These are phyloP conservation scores for Otatea glauca DNA, from an alignment of 176 grass and related monocot species.

Conservation along the genomic window DNA sequence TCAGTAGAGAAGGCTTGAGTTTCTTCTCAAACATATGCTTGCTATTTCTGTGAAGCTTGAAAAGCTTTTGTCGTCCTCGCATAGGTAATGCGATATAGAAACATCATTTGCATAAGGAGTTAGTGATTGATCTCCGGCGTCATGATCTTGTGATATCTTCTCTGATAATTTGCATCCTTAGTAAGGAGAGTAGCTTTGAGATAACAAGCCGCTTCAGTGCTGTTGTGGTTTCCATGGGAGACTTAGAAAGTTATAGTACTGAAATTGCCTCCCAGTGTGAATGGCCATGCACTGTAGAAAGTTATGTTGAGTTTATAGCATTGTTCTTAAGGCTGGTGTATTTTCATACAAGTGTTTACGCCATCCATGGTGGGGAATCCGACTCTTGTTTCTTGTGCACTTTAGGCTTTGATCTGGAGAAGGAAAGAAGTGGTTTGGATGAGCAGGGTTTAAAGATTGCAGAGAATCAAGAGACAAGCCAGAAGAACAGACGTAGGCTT, in stretches of 20 bases:
- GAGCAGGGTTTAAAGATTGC: constrained; percentile 97
- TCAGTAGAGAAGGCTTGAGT: neutral
- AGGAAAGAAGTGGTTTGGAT: constrained; percentile 94
- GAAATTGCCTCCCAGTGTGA: neutral
- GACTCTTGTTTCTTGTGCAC: constrained; percentile 30
- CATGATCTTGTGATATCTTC: neutral
- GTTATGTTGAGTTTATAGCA: neutral
- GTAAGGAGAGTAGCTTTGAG: neutral
- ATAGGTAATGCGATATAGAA: neutral
- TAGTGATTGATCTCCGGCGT: neutral
- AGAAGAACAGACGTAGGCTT: constrained; percentile 96
- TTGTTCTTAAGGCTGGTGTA: neutral
- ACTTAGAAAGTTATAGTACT: neutral
- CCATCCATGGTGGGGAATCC: constrained; percentile 27
- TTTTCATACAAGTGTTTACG: neutral
- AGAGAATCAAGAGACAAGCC: constrained; percentile 97
- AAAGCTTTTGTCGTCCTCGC: neutral
- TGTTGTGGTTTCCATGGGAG: neutral
- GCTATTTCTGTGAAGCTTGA: constrained; percentile 9
- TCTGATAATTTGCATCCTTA: neutral
- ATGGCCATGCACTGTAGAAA: neutral
- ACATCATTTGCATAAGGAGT: neutral
- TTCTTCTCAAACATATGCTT: neutral
- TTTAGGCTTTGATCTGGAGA: constrained; percentile 95
- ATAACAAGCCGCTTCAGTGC: neutral